Conservation (phyloP, 1,284 basidiomycete genomes). For the Pseudozyma hubeiensis region DNA sequence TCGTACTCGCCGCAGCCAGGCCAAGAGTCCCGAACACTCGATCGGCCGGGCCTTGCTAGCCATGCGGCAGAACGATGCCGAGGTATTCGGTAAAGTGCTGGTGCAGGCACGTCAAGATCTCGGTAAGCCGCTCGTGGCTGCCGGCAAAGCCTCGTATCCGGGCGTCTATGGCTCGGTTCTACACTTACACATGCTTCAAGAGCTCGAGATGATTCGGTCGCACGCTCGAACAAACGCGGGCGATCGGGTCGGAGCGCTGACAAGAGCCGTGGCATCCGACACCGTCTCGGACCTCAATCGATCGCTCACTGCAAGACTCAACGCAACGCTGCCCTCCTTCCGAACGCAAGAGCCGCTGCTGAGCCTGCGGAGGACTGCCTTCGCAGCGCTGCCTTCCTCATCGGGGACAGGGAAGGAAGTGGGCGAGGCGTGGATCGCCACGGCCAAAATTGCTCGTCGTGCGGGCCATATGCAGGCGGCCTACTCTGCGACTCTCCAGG, state of each 20-base stretch:
- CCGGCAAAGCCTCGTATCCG: conserved; percentile 79
- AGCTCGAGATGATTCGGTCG: conserved; percentile 78
- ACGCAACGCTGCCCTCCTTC: conserved; percentile 88
- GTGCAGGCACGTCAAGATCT: conserved; percentile 79
- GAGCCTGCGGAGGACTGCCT: conserved; percentile 87
- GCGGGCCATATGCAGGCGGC: conserved; percentile 96
- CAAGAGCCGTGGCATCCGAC: conserved; percentile 69
- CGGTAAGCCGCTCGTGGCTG: conserved; percentile 83
- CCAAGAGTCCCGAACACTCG: conserved; percentile 75
- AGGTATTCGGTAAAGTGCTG: conserved; percentile 70
- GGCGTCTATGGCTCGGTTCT: conserved; percentile 87
- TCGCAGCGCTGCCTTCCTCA: conserved; percentile 70
- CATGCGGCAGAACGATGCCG: conserved; percentile 74
- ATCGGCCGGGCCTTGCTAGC: conserved; percentile 86
- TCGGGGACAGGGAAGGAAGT: conserved; percentile 68
- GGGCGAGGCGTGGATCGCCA: conserved; percentile 79
- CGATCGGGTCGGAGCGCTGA: conserved; percentile 28
- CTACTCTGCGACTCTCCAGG: conserved; percentile 94
- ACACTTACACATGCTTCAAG: conserved; percentile 87
- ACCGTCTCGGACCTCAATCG: conserved; percentile 42
- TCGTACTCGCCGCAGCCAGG: conserved; percentile 70
- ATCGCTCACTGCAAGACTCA: conserved; percentile 76
- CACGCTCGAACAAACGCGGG: conserved; percentile 21
- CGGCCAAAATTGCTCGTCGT: conserved; percentile 93
- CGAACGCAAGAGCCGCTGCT: conserved; percentile 89